phyloP scores from a whole-genome alignment of 805 yeast genomes.

The Teunomyces funiuensis region DNA sequence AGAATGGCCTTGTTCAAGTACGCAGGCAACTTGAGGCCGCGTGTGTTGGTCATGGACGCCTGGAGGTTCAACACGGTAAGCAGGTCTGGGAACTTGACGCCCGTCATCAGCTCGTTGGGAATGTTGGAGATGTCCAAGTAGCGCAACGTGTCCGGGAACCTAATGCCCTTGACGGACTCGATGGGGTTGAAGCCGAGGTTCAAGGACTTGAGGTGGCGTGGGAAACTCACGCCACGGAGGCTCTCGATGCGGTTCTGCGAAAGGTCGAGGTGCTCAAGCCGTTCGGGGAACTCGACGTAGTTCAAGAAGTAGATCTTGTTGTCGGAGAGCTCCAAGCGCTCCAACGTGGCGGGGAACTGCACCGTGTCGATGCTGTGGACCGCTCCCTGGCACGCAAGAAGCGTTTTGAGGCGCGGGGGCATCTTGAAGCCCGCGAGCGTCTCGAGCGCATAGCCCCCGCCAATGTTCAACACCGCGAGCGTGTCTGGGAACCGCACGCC shows the following conservation, averaged over 20 bases:
- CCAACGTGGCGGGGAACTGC: slow-evolving; percentile 32
- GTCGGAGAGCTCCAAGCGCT: slow-evolving; percentile 33
- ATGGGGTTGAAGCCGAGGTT: slow-evolving; percentile 40
- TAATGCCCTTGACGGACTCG: slow-evolving; percentile 41
- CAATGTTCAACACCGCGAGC: slow-evolving; percentile 36
- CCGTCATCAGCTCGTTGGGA: slow-evolving; percentile 48
- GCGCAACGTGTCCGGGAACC: slow-evolving; percentile 37
- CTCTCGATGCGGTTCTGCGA: slow-evolving; percentile 42
- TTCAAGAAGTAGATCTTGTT: slow-evolving; percentile 40
- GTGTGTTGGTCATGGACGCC: slow-evolving; percentile 44
- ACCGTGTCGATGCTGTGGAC: slow-evolving; percentile 37
- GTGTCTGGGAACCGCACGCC: slow-evolving; percentile 41
- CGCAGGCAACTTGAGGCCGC: slow-evolving; percentile 43
- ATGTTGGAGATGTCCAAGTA: slow-evolving; percentile 41
- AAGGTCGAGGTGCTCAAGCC: slow-evolving; percentile 30
- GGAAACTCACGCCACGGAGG: slow-evolving; percentile 38
- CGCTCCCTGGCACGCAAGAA: slow-evolving; percentile 35
- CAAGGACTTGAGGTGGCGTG: slow-evolving; percentile 28
- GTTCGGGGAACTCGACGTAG: slow-evolving; percentile 38
- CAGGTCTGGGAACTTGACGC: slow-evolving; percentile 45
- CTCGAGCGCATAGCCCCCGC: slow-evolving; percentile 40
- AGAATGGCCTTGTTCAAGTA: slow-evolving; percentile 30
- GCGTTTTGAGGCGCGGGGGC: slow-evolving; percentile 29
- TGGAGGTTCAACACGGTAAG: slow-evolving; percentile 37
- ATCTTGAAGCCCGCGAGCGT: slow-evolving; percentile 40